These are phyloP conservation scores for Leucaena leucocephala DNA, from an alignment of 306 rosid genomes.

Conservation along the genomic window DNA sequence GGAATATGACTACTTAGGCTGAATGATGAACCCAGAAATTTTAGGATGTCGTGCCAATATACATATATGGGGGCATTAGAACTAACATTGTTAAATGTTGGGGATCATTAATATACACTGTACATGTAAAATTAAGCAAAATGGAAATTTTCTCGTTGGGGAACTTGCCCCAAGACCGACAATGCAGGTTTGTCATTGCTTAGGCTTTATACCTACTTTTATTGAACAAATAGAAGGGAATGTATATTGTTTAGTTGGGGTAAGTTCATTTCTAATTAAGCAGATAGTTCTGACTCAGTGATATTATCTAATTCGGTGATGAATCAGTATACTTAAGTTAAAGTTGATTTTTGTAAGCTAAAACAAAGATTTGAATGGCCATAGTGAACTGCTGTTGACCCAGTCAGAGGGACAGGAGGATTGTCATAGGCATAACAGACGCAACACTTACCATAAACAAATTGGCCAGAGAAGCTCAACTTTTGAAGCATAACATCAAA, in stretches of 20 bases:
- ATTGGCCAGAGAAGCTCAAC: conserved; percentile 1
- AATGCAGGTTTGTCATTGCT: background rate
- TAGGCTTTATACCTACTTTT: background rate
- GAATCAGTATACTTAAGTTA: background rate
- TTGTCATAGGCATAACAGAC: conserved; percentile 23
- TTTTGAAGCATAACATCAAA: background rate
- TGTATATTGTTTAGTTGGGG: background rate
- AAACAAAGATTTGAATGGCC: background rate
- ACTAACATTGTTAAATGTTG: background rate
- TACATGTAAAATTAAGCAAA: too few species aligned
- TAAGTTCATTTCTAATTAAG: background rate
- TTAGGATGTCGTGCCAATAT: background rate
- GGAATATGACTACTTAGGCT: background rate
- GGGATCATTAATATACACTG: too few species aligned
- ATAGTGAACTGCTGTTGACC: conserved; percentile 2
- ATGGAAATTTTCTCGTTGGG: background rate
- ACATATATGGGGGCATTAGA: background rate
- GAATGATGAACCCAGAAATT: background rate
- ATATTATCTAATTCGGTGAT: background rate
- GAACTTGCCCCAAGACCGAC: background rate
- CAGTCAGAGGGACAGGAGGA: conserved; percentile 11
- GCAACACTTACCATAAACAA: background rate
- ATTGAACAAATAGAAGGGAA: background rate
- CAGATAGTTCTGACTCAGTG: background rate
- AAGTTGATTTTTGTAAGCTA: background rate